Base-by-base conservation (phyloP, 805 yeast species). In the Lachancea kluyveri region DNA sequence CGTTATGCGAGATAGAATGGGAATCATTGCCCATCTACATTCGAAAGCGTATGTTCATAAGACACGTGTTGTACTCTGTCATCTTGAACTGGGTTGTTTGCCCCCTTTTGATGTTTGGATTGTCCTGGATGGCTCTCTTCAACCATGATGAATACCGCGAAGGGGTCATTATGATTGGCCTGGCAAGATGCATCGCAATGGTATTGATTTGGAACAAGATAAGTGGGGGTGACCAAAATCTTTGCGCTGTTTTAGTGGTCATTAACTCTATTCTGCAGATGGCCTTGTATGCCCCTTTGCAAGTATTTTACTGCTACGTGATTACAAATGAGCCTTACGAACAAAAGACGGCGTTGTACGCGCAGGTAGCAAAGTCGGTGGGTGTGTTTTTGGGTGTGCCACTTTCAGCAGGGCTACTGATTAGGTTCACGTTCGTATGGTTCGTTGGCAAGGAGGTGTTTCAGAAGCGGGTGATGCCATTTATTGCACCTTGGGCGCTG, bases 131-230 rank as follows among this genome's bases (percentile, higher is more conserved):
- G 25, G 60, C 64, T 0, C 42, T 74, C 28, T 68, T 68, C 34
- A 68, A 72, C 35, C 44, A 62, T 30, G 54, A 54, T 6, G 79
- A 70, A 33, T 69, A 68, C 35, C 54, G 79, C 24, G 57, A 53
- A 24, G 79, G 79, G 2, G 60, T 74, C n/a, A 70, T 74, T 18
- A 65, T 74, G 69, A 70, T 74, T 27, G 80, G 80, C 1, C 35
- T 70, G 21, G 79, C 77, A 5, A 53, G 79, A 36, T 74, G 80
- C 46, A 72, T 74, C 40, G 80, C 79, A 14, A 74, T 74, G 79
- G 80, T 73, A 1, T 52, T 74, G 30, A 48, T 74, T 17, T 74
- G 79, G 80, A 74, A 68, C 44, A 65, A 68, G 18, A 55, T 74
- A 11, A 73, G 78, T 2, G 64, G 54, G 6, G 79, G 79, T 5